phyloP scores from a whole-genome alignment of 805 yeast genomes.

The Saccharomycopsis schoenii region DNA sequence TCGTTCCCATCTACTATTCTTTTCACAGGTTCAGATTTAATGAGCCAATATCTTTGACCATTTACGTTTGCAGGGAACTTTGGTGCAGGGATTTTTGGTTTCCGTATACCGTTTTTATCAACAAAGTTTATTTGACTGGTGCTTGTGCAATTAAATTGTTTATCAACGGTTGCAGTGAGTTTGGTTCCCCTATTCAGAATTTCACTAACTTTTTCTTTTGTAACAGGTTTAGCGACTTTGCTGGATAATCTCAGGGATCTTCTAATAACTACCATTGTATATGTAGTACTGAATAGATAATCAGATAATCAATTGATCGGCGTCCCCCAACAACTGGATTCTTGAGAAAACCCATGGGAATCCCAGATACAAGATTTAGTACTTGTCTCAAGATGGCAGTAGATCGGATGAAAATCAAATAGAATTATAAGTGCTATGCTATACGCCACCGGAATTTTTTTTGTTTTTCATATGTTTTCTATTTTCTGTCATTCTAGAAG shows the following conservation, averaged over 20 bases:
- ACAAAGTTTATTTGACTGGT: neutral
- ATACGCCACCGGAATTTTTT: too few relatives aligned
- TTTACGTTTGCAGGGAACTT: constrained; percentile 23
- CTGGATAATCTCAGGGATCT: neutral
- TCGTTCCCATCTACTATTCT: constrained; percentile 41
- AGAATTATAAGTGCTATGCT: too few relatives aligned
- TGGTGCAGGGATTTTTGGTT: constrained; percentile 21
- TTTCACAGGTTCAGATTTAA: constrained; percentile 45
- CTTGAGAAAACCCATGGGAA: neutral
- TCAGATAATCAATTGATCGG: neutral
- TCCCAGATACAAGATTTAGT: neutral
- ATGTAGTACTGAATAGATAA: too few relatives aligned
- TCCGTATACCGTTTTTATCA: neutral
- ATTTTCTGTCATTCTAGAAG: too few relatives aligned
- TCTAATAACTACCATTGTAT: neutral
- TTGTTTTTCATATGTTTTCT: too few relatives aligned
- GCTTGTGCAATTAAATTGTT: neutral
- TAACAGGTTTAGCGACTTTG: neutral
- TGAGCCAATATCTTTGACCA: constrained; percentile 37
- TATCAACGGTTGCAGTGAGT: neutral
- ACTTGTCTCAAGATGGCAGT: neutral
- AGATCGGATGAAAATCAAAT: too few relatives aligned
- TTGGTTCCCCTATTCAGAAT: neutral
- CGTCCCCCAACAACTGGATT: neutral
- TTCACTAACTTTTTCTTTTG: neutral